Evolutionary conservation across 805 yeast genomes (phyloP).

Genomic region (Pichia paraexigua): DNA sequence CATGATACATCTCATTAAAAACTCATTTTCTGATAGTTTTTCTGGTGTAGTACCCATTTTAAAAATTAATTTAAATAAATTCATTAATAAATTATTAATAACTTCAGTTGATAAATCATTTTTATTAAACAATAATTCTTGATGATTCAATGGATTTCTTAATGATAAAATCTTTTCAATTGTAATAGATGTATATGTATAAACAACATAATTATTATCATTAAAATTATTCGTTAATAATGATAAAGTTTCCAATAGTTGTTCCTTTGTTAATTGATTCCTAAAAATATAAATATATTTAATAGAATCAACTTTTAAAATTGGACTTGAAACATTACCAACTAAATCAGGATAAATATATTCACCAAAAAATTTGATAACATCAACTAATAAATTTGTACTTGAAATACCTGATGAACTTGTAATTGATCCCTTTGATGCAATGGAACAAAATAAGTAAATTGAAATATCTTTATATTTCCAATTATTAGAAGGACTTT

Average conservation of each 20-base stretch:
- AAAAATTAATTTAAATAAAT: slow-evolving; percentile 59
- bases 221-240: slow-evolving; percentile 62
- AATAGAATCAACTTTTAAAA: slow-evolving; percentile 85
- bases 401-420: slow-evolving; percentile 71
- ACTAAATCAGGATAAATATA: slow-evolving; percentile 80
- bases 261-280: slow-evolving; percentile 85
- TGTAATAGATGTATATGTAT: slow-evolving; percentile 89
- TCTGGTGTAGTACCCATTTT: slow-evolving; percentile 64
- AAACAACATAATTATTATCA: slow-evolving; percentile 67
- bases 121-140: slow-evolving; percentile 58
- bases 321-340: slow-evolving; percentile 53
- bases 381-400: slow-evolving; percentile 77
- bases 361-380: slow-evolving; percentile 72
- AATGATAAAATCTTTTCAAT: slow-evolving; percentile 81
- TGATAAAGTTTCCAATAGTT: slow-evolving; percentile 72
- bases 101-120: slow-evolving; percentile 58
- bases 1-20: slow-evolving; percentile 82
- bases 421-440: slow-evolving; percentile 86
- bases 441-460: slow-evolving; percentile 79
- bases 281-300: slow-evolving; percentile 84
- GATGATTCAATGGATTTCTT: slow-evolving; percentile 49
- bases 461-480: slow-evolving; percentile 79
- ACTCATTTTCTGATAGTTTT: slow-evolving; percentile 91
- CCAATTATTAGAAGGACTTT: slow-evolving; percentile 56
- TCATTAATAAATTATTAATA: slow-evolving; percentile 52